Percentiles rank a stretch among this genome's conserved stretches.
phyloP scores from a whole-genome alignment of 2,329 filamentous ascomycete species.

The Aaosphaeria pasadenensis region DNA sequence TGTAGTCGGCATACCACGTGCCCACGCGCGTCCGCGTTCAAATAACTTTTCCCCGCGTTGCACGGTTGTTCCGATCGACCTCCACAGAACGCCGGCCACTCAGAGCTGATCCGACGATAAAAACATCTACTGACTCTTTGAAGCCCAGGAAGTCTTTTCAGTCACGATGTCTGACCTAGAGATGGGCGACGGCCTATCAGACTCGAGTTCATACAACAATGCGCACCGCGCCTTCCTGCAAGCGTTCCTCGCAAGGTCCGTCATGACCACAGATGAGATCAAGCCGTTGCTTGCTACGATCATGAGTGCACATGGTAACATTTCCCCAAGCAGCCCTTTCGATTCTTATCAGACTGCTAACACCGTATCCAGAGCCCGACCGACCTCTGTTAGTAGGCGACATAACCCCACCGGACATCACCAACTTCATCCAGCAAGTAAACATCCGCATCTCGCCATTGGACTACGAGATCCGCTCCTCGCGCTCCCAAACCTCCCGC shows the following conservation, averaged over 20 bases:
- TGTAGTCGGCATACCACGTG: no score
- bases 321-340: background rate
- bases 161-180: background rate
- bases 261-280: constrained; percentile 72
- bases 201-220: constrained; percentile 50
- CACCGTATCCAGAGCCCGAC: constrained; percentile 30
- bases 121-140: no score
- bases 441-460: constrained; percentile 73
- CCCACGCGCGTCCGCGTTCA: no score
- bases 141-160: no score
- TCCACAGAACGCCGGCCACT: no score
- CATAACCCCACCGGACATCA: constrained; percentile 66
- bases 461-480: constrained; percentile 82
- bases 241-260: constrained; percentile 75
- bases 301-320: constrained; percentile 56
- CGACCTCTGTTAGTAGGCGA: constrained; percentile 55
- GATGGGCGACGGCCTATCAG: background rate
- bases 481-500: constrained; percentile 64
- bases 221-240: constrained; percentile 87
- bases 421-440: constrained; percentile 65
- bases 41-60: no score
- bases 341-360: constrained; percentile 2
- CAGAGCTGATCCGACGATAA: no score
- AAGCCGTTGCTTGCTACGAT: constrained; percentile 73
- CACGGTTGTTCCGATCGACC: no score